Base-by-base conservation (phyloP, 331 rosid genomes). In the Acacia concinna region DNA sequence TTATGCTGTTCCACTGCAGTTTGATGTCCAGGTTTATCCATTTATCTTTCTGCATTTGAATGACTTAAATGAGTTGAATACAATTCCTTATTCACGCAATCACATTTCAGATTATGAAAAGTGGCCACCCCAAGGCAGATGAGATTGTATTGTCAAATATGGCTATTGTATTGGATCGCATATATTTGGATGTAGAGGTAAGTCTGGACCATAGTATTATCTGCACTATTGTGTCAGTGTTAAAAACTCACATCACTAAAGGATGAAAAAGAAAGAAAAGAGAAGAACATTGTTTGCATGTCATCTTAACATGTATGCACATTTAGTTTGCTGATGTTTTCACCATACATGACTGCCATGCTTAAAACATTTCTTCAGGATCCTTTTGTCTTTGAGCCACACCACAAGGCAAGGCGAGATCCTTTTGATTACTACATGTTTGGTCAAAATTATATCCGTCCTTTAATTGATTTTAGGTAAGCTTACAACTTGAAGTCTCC, bases 381-480 rank as follows among this genome's bases (percentile, higher is more conserved):
- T 40, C 97, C 99, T 56, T 96, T 89, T 89, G 90, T 83, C 85
- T 96, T 96, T 86, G 67, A 88, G 76, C 87, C 99, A 75, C 66
- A 86, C 82, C 99, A 96, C 92, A 91, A 89, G 81, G 99, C 98
- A 73, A 75, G 90, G 83, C 88, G 99, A 79, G 92, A 90, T 82
- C 99, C 99, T 79, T 96, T 90, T 87, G 99, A 96, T 89, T 96
- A 96, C 89, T 96, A 90, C 82, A 80, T 54, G 80, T 91, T 96
- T 76, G 99, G 99, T 68, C 99, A 96, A 83, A 91, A 90, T 80
- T 96, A 93, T 83, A 85, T 96, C 68, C 98, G 97, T 74, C 99
- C 99, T 59, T 80, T 96, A 80, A 85, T 93, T 79, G 97, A 96
- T 90, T 93, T 86, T 90, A 83, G 87, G 99, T 93, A 81, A 84